Percentiles rank a stretch among this genome's conserved stretches.
Conservation (phyloP, 2,329 filamentous ascomycete species). For the Alternaria hordeiaustralica region DNA sequence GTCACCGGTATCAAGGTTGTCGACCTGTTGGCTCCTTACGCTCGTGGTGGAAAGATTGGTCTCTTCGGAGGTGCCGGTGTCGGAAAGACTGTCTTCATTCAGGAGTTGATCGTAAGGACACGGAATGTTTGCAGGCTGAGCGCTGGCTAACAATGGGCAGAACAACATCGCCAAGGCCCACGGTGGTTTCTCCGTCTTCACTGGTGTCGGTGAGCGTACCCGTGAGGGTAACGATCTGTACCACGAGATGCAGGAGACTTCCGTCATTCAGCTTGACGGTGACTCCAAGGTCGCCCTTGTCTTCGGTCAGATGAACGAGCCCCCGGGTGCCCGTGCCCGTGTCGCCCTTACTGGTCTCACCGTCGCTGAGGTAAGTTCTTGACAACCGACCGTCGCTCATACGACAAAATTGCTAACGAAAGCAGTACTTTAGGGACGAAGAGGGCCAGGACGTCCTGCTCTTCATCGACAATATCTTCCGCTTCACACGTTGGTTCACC, state of each 20-base stretch:
- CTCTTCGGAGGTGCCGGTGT: conserved; percentile 99
- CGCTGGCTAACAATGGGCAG: conserved; percentile 51
- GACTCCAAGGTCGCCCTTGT: conserved; percentile 99
- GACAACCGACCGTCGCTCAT: no score
- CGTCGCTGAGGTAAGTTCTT: neutral
- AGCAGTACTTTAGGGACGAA: no score
- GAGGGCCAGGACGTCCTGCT: conserved; percentile 96
- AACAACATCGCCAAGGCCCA: conserved; percentile 99
- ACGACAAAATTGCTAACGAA: no score
- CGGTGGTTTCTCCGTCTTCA: conserved; percentile 99
- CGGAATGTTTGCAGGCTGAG: neutral
- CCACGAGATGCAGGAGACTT: conserved; percentile 99
- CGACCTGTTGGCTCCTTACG: conserved; percentile 97
- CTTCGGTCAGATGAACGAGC: conserved; percentile 99
- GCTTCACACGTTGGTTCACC: conserved; percentile 41
- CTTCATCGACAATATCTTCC: conserved; percentile 99
- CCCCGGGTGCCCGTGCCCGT: conserved; percentile 98
- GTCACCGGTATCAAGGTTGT: conserved; percentile 99
- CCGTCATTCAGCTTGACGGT: conserved; percentile 98
- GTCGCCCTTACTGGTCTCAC: conserved; percentile 86
- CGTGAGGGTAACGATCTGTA: conserved; percentile 99
- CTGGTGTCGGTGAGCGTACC: conserved; percentile 99
- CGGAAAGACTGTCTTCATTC: conserved; percentile 99
- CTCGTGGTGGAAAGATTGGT: conserved; percentile 99
- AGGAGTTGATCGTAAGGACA: conserved; percentile 88